Conservation (phyloP, 495 filamentous ascomycete species). For the Gamarada debralockiae region DNA sequence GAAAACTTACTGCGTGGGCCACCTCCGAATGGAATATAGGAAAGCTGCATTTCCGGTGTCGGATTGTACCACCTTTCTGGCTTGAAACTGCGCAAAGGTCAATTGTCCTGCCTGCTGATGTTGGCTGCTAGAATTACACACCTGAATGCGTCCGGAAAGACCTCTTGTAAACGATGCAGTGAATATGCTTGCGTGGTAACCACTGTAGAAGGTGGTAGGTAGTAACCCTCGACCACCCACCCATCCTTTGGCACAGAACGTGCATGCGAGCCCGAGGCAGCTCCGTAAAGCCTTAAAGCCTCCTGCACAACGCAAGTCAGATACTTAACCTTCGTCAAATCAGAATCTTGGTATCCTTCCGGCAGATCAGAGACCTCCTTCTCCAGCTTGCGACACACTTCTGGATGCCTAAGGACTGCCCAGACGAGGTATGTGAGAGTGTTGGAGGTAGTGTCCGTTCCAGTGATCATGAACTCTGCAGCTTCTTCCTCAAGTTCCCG, state of each 20-base stretch:
- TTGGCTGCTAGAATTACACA: no score
- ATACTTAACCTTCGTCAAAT: background rate
- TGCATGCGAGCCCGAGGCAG: background rate
- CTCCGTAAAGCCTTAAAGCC: background rate
- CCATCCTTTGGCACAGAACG: background rate
- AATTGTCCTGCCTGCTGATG: no score
- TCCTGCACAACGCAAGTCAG: background rate
- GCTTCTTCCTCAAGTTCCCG: no score
- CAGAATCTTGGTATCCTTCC: background rate
- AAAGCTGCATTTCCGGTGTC: no score
- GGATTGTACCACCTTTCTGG: no score
- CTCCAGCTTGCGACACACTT: background rate
- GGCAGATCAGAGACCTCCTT: background rate
- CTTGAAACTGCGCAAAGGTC: no score
- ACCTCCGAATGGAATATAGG: no score
- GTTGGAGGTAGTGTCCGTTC: background rate
- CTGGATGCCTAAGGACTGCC: background rate
- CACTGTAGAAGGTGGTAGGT: background rate
- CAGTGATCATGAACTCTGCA: no score
- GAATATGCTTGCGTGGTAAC: background rate
- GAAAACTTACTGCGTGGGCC: no score
- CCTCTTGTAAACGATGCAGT: background rate
- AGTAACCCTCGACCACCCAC: background rate
- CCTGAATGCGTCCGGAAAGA: background rate
- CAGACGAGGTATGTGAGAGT: background rate